phyloP scores from a whole-genome alignment of 1,139 yeast species.

The Blastobotrys petasosporus region DNA sequence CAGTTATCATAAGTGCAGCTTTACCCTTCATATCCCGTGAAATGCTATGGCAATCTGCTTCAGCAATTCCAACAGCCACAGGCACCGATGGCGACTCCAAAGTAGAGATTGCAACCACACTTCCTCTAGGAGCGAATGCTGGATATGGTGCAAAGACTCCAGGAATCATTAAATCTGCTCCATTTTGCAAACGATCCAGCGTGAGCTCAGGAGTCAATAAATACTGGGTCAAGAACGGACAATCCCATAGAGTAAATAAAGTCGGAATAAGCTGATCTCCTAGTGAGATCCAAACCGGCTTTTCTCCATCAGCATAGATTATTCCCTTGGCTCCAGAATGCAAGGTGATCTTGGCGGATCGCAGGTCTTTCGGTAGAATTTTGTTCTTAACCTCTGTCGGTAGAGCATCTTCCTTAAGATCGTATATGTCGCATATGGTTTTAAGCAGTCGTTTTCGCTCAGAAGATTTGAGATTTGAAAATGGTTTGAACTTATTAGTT shows the following conservation, averaged over 20 bases:
- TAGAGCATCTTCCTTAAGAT: slow-evolving; percentile 42
- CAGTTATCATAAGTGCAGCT: slow-evolving; percentile 35
- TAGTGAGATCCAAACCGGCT: slow-evolving; percentile 66
- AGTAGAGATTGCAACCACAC: slow-evolving; percentile 68
- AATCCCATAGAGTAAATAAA: slow-evolving; percentile 64
- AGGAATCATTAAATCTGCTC: slow-evolving; percentile 89
- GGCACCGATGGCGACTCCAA: slow-evolving; percentile 55
- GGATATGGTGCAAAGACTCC: slow-evolving; percentile 77
- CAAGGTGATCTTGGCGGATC: slow-evolving; percentile 61
- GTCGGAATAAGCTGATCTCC: slow-evolving; percentile 62
- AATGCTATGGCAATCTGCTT: slow-evolving; percentile 41
- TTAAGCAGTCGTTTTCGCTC: slow-evolving; percentile 62
- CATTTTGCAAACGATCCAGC: slow-evolving; percentile 54
- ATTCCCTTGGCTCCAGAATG: slow-evolving; percentile 52
- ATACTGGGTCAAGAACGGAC: slow-evolving; percentile 59
- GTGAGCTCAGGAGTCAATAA: slow-evolving; percentile 72
- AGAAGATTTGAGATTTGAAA: slow-evolving; percentile 73
- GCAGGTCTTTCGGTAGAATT: slow-evolving; percentile 55
- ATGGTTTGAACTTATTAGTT: slow-evolving; percentile 51
- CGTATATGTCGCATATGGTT: slow-evolving; percentile 43
- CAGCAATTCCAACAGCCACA: slow-evolving; percentile 70
- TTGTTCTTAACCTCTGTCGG: slow-evolving; percentile 43
- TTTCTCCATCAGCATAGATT: slow-evolving; percentile 54
- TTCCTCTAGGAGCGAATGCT: slow-evolving; percentile 40
- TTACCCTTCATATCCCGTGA: slow-evolving; percentile 34